phyloP scores from a whole-genome alignment of 1,284 basidiomycete genomes.

The Macrocybe sp. region DNA sequence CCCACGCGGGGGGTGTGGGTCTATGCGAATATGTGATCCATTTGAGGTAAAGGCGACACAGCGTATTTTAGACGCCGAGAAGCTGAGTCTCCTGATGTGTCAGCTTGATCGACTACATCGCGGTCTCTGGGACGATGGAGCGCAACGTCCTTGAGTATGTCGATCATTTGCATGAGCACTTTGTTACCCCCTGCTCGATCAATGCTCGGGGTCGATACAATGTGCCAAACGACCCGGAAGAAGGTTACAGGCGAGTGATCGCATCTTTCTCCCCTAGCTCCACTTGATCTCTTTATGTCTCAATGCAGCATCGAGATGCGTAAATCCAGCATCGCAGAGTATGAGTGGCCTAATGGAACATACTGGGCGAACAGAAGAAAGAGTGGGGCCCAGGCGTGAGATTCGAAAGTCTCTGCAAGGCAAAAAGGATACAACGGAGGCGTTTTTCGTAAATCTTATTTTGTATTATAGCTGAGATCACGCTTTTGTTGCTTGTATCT shows the following conservation, averaged over 20 bases:
- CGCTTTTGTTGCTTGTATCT: no score
- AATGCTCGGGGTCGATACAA: constrained; percentile 85
- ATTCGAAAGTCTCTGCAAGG: background rate
- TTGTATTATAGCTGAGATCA: no score
- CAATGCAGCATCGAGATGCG: constrained; percentile 69
- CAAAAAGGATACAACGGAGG: no score
- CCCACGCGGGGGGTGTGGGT: constrained; percentile 94
- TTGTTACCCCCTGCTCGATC: constrained; percentile 85
- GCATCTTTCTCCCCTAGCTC: background rate
- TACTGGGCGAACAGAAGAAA: constrained; percentile 49
- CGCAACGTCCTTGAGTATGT: constrained; percentile 89
- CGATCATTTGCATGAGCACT: constrained; percentile 93
- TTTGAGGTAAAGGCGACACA: constrained; percentile 43
- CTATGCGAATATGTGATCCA: constrained; percentile 93
- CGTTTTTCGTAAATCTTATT: no score
- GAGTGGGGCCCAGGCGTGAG: constrained; percentile 1
- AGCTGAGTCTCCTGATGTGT: background rate
- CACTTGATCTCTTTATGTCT: background rate
- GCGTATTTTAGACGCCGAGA: background rate
- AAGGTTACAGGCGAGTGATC: constrained; percentile 64
- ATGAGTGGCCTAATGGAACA: constrained; percentile 69
- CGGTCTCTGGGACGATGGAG: constrained; percentile 87
- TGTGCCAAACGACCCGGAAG: constrained; percentile 58
- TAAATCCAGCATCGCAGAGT: constrained; percentile 65
- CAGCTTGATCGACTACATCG: constrained; percentile 89